These are phyloP conservation scores for Aegilops umbellulata DNA, from an alignment of 176 grass and related monocot species.

Conservation along the genomic window DNA sequence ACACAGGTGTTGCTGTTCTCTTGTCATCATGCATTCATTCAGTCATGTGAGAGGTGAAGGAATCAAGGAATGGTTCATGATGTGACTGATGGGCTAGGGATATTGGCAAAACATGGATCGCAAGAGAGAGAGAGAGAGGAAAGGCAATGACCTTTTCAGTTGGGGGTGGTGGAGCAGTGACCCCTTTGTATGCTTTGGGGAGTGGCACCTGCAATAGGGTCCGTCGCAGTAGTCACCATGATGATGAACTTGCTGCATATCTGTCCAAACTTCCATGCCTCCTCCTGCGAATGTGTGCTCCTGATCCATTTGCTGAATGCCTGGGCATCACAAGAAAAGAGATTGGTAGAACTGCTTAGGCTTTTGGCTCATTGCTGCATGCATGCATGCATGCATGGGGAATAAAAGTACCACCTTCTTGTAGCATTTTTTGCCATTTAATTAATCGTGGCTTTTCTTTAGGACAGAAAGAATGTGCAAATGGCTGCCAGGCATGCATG, in stretches of 20 bases:
- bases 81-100: constrained; percentile 33
- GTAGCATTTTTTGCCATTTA: background rate
- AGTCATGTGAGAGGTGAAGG: background rate
- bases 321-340: constrained; percentile 16
- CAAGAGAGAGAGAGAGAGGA: background rate
- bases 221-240: constrained; percentile 18
- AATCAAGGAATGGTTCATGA: constrained; percentile 43
- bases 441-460: background rate
- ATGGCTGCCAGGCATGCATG: constrained; percentile 5
- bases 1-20: constrained; percentile 12
- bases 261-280: constrained; percentile 44
- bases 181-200: constrained; percentile 31
- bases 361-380: constrained; percentile 18
- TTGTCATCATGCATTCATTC: constrained; percentile 12
- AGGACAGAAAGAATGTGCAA: background rate
- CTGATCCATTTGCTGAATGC: constrained; percentile 29
- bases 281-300: constrained; percentile 39
- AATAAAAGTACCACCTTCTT: constrained; percentile 30
- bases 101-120: background rate
- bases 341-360: constrained; percentile 8
- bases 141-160: constrained; percentile 57
- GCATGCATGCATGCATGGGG: constrained; percentile 24
- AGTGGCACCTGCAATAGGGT: constrained; percentile 31
- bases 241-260: constrained; percentile 45
- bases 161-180: constrained; percentile 32